Conservation (phyloP, 2,329 filamentous ascomycete genomes). For the Claviceps digitariae region DNA sequence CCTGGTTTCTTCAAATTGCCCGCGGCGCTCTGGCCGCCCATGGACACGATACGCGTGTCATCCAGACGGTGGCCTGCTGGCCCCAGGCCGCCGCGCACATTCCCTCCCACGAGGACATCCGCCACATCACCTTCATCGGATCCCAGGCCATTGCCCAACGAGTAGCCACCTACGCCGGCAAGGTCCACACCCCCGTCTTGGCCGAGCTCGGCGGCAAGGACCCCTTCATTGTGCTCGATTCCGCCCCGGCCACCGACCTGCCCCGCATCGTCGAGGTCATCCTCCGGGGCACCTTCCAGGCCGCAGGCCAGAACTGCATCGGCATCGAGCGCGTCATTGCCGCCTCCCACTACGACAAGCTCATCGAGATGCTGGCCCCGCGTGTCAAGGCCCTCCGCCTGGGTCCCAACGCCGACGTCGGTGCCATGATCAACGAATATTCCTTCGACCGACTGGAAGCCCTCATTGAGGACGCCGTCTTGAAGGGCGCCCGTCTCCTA, state of each 20-base stretch:
- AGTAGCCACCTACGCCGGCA: slow-evolving; percentile 76
- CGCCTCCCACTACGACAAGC: slow-evolving; percentile 56
- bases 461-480: slow-evolving; percentile 65
- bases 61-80: slow-evolving; percentile 82
- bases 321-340: slow-evolving; percentile 90
- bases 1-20: slow-evolving; percentile 69
- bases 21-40: slow-evolving; percentile 68
- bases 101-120: slow-evolving; percentile 71
- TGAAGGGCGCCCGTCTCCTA: slow-evolving; percentile 65
- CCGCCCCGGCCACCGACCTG: slow-evolving; percentile 48
- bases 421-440: slow-evolving; percentile 73
- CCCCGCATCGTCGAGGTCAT: slow-evolving; percentile 66
- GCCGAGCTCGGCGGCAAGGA: slow-evolving; percentile 95
- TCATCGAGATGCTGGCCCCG: slow-evolving; percentile 58
- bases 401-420: slow-evolving; percentile 69
- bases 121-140: slow-evolving; percentile 93
- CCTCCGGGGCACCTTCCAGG: slow-evolving; percentile 88
- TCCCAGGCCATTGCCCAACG: slow-evolving; percentile 75
- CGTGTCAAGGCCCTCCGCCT: slow-evolving; percentile 63
- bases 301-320: slow-evolving; percentile 93
- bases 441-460: slow-evolving; percentile 63
- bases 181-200: slow-evolving; percentile 71
- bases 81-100: slow-evolving; percentile 68
- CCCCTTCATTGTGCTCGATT: slow-evolving; percentile 78
- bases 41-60: slow-evolving; percentile 66